Evolutionary conservation across 1,139 yeast genomes (phyloP).

Genomic region (Nematodospora anomalae): DNA sequence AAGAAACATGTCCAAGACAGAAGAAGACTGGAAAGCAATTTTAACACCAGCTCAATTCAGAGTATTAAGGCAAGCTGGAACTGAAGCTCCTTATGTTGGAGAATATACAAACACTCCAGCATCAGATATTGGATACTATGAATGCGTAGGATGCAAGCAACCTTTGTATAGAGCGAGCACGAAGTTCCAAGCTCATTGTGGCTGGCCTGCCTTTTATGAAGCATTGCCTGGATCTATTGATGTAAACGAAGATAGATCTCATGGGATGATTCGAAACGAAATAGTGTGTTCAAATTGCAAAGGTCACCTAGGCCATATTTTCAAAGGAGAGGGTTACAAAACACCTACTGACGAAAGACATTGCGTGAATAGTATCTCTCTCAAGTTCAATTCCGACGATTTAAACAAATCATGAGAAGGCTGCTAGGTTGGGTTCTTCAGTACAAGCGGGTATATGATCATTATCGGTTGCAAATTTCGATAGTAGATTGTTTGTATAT

Average conservation of each 20-base stretch:
- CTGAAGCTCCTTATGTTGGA: conserved; percentile 84
- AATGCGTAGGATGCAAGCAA: conserved; percentile 80
- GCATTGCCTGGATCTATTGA: conserved; percentile 80
- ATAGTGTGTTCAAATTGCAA: conserved; percentile 88
- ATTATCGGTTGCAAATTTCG: no score
- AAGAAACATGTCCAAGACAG: conserved; percentile 39
- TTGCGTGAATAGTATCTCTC: conserved; percentile 85
- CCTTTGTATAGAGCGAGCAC: conserved; percentile 79
- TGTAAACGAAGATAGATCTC: conserved; percentile 56
- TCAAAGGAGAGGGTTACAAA: conserved; percentile 88
- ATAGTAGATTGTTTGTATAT: no score
- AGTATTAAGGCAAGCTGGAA: conserved; percentile 75
- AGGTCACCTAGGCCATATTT: conserved; percentile 93
- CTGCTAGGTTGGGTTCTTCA: no score
- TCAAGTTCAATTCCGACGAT: conserved; percentile 53
- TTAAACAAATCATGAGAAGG: conserved; percentile 2
- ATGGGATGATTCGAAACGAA: conserved; percentile 83
- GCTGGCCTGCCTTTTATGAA: conserved; percentile 96
- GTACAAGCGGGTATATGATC: no score
- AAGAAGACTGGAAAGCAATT: conserved; percentile 78
- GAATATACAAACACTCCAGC: conserved; percentile 55
- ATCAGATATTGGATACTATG: conserved; percentile 58
- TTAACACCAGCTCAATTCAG: conserved; percentile 76
- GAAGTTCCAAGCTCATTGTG: conserved; percentile 89
- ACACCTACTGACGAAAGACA: conserved; percentile 93